Evolutionary conservation across 352 stramenopile species (phyloP), one percentile per base, ranked within the genome.

Genomic region (Phytopythium helicoides): DNA sequence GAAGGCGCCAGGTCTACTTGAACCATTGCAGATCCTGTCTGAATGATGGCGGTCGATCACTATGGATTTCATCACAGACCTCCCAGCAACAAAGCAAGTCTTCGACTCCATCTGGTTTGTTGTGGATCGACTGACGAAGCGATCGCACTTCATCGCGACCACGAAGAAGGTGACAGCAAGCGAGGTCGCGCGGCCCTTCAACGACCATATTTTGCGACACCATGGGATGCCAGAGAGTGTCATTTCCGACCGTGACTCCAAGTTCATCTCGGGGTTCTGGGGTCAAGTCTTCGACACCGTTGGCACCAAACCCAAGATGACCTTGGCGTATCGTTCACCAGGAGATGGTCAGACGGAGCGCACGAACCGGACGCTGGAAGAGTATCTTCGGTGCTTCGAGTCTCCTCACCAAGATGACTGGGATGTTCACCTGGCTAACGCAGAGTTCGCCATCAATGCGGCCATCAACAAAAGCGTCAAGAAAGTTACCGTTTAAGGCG

Each of bases 361-460:
- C 2, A 64, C 44, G 3, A 59, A 55, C 26, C 42, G 50, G 12
- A 59, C 50, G n/a, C 22, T 54, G 6, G 47, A 62, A 16, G 54
- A 41, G 40, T 57, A 58, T 25, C 44, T 58, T 0, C 50, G 56
- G 3, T 58, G 45, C 19, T 59, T 49, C 19, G 44, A 59, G 15
- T 39, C 34, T 3, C 50, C 56, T 12, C n/a, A 49, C 2, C 50
- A 64, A 1, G 49, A 58, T 35, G 44, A 55, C 18, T 55, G 49
- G 56, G 56, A 64, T 22, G 9, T 54, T 7, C 49, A 64, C 22
- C 44, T 50, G 2, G 47, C 14, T 10, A n/a, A 54, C 1, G 56
- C 36, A 25, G 56, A 58, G 39, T 63, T 63, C 41, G 49, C 44
- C 3, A 54, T 58, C 44, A 63, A 58, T 14, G 41, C 56, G n/a